These are phyloP conservation scores for Ensete glaucum DNA, from an alignment of 176 grass and related monocot genomes.

Conservation along the genomic window DNA sequence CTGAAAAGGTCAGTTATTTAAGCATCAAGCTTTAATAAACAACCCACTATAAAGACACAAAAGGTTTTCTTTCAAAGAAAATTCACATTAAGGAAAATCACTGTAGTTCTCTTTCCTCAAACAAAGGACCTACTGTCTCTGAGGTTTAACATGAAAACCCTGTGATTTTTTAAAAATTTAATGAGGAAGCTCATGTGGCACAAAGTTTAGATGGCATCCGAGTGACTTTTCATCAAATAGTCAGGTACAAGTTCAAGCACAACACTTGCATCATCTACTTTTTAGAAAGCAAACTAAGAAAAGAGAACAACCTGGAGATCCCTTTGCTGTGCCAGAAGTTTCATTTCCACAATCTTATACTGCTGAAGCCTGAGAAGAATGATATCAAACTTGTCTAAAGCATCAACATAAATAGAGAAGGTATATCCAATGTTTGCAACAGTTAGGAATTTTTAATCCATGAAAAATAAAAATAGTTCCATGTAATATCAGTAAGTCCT, in stretches of 20 bases:
- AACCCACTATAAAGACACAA: no score
- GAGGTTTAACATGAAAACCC: background rate
- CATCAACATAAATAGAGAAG: background rate
- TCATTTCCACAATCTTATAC: conserved; percentile 98
- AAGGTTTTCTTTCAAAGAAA: background rate
- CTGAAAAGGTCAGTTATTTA: background rate
- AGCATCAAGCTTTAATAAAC: background rate
- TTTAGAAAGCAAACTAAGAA: conserved; percentile 7
- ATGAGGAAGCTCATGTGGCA: background rate
- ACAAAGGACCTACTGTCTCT: background rate
- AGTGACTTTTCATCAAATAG: background rate
- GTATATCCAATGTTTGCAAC: background rate
- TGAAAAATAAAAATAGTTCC: background rate
- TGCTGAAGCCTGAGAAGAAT: conserved; percentile 59
- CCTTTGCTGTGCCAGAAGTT: conserved; percentile 93
- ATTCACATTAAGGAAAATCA: background rate
- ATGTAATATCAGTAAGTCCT: no score
- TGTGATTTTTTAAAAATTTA: background rate
- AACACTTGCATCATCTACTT: background rate
- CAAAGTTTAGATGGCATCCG: background rate
- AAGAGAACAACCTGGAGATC: conserved; percentile 70
- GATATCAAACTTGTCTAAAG: background rate
- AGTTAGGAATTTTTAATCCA: background rate
- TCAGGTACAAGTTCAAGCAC: no score
- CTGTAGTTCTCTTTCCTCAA: background rate